Evolutionary conservation across 148 eudicot species (phyloP), one percentile per base, ranked within the genome.

Genomic region (Dianthus caryophyllus): DNA sequence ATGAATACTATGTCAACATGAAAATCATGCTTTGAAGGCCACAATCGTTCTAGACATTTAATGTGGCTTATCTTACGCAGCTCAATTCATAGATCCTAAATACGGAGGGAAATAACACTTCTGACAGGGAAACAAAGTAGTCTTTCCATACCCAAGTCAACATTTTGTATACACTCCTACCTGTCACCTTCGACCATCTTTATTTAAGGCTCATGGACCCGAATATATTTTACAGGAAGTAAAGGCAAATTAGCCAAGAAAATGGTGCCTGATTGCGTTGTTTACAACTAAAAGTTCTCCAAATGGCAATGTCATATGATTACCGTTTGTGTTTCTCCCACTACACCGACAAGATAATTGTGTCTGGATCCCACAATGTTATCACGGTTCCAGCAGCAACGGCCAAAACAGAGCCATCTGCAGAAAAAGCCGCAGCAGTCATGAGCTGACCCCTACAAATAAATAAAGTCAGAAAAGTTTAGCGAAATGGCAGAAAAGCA

Each of bases 331-430:
- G 77, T 75, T 61, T 86, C 84, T 69, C 90, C 97, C 51, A 94
- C 72, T 27, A 88, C 90, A 72, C 96, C 88, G 78, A 94, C 85
- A 64, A 94, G 90, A 78, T 74, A 71, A 60, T 94, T 77, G 76
- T 83, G 24, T 86, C 84, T 36, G 97, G 97, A 71, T 94, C 96
- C 98, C 98, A 94, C 71, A 94, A 71, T 21, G 98, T 94, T 61
- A 94, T 86, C 54, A 88, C 77, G 62, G 81, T 83, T 75, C 88
- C 97, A 57, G 96, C 98, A 76, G 98, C 97, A 75, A 94, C 92
- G 75, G 96, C 98, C 68, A 94, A 77, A 68, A 88, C 83, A 72
- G 98, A 88, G 11, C 97, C 98, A 74, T 94, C 98, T 22, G 80
- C 76, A 66, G 97, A 94, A 83, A 94, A 94, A 47, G 90, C 71